Base-by-base conservation (phyloP, 2,329 filamentous ascomycete species). In the Diaporthe citrichinensis region DNA sequence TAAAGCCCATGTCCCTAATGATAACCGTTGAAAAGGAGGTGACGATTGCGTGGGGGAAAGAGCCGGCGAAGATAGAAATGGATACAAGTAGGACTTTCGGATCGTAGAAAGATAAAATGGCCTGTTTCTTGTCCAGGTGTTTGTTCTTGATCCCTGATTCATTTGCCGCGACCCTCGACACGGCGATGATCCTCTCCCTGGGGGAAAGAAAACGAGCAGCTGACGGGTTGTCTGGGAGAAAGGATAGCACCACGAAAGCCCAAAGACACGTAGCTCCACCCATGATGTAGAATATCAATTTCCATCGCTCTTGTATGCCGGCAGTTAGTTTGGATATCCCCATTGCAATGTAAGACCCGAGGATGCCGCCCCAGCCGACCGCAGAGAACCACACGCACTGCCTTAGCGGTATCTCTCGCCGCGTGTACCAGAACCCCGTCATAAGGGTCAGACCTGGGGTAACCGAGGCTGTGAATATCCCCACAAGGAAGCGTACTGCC, bases 91-190 rank as follows among this genome's bases (percentile, higher is more conserved):
- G 28, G 31, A 25, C 51, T 31, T 69, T 69, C 20, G 49, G 65
- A 3, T 69, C 65, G 12, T 55, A 69, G 23, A 69, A 55, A 14
- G 65, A 49, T 23, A 69, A 14, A 12, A 23, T 41, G 6, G 65
- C 65, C 12, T 69, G 65, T 15, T 69, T 41, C 65, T 55, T 53
- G 2, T 69, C 23, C n/a, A 69, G 51, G 15, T 51, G n/a, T 17
- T 69, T 69, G 9, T 69, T 69, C 65, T 69, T 69, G n/a, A 69
- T 69, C 5, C 65, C 46, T 20, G 65, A 55, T 12, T 39, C 31
- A 14, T 69, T 69, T 12, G 46, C 34, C 9, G 65, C 31, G 17
- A 55, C 65, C 17, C 65, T 57, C 4, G 34, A 36, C 5, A 69
- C 65, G 6, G 65, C 65, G 34, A 69, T 34, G 12, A 69, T 39